Base-by-base conservation (phyloP, 23 red algal species). In the Chondrus crispus region DNA sequence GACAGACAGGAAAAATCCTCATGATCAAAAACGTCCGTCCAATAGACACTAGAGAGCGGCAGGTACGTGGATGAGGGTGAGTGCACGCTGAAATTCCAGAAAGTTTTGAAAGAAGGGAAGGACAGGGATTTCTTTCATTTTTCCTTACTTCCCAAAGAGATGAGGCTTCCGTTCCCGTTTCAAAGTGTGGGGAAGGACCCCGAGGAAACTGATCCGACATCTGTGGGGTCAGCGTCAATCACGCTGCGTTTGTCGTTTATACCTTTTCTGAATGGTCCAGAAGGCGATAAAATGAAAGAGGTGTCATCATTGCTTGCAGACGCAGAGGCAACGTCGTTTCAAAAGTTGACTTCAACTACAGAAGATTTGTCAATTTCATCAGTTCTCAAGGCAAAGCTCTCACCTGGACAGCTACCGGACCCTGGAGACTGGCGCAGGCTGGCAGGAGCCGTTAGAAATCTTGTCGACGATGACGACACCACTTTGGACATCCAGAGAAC, bases 191-290 rank as follows among this genome's bases (percentile, higher is more conserved):
- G n/a, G n/a, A n/a, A n/a, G n/a, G 71, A 76, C 71, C 43, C 35
- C 20, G 18, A 76, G 28, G 13, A 24, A 76, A 9, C 9, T 9
- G 71, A 76, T 13, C 10, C 33, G 10, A 38, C 26, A 24, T 20
- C 9, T 11, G 24, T 6, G 60, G 26, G 35, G 18, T 22, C 26
- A 32, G 28, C 22, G 38, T 76, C 37, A 2, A 46, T 68, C 42
- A 46, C 42, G 18, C 37, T 90, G 48, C 71, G 80, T 50, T 69
- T 90, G 2, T 80, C 43, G 9, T 90, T 90, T 20, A 73, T 90
- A 18, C 86, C 87, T 1, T 90, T 90, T 78, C 2, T 3, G 22
- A 42, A 28, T 13, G 8, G 60, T 14, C n/a, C 12, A 41, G 60
- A 80, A 3, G 29, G n/a, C 14, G 68, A 11, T 63, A 13, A 53